Base-by-base conservation (phyloP, 208 protist genomes). In the Naegleria fowleri region DNA sequence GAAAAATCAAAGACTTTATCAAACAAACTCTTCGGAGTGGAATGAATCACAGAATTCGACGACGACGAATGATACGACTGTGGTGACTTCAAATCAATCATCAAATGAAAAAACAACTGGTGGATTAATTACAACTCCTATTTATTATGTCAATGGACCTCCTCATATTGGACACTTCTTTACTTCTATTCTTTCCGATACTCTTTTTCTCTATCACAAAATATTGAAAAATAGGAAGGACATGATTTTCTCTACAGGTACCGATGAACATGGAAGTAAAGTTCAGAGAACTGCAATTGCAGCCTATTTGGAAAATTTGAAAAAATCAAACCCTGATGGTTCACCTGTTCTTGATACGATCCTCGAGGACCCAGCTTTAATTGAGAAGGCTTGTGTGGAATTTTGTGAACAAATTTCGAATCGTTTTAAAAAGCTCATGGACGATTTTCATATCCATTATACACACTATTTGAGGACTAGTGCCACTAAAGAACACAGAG, bases 181-280 rank as follows among this genome's bases (percentile, higher is more conserved):
- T 86, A 94, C 93, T 6, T 92, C 93, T 4, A 5, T 94, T 0
- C 67, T 95, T 0, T n/a, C 92, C 25, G 93, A 95, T 88, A 25
- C 88, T 19, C 16, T 90, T 9, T 25, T 25, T 48, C 92, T 90
- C 33, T 94, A 79, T 15, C 25, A 79, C 4, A 67, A 51, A 33
- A 33, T 41, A 43, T 67, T 97, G 39, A 95, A 96, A 33, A 89
- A 89, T 13, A 3, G 97, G 9, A 94, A 96, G 91, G 79, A 95
- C 33, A 96, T 98, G 22, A 96, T 98, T 87, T 97, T 98, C 43
- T 94, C 97, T 91, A 99, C 98, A 11, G 99, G 99, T 58, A 99
- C 98, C 0, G 99, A 99, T 93, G 99, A 99, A 94, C 99, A 99
- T 93, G 99, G 99, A 25, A 95, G 97, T 87, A 99, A 99, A 95